Percentiles rank a stretch among this genome's conserved stretches.
Conservation (phyloP, 768 basidiomycete species). For the Inosperma sp. region DNA sequence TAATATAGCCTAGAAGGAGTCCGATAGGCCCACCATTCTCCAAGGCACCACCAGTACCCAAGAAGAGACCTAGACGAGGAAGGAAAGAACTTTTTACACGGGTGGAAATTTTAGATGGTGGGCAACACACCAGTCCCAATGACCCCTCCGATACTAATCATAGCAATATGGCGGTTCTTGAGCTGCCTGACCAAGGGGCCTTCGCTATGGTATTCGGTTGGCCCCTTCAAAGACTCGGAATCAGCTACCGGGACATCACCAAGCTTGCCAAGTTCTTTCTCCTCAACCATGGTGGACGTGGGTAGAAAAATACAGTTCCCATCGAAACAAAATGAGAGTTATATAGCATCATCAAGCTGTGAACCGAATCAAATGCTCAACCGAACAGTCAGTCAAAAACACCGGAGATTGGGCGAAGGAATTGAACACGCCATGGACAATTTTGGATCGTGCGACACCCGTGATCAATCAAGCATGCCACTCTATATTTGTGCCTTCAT, state of each 20-base stretch:
- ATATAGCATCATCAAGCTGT: too few species aligned
- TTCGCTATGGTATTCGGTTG: slow-evolving; percentile 9
- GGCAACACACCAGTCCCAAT: slow-evolving; percentile 48
- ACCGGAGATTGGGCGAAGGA: too few species aligned
- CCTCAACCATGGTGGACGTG: slow-evolving; percentile 12
- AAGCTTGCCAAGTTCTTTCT: slow-evolving; percentile 18
- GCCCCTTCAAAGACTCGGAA: slow-evolving; percentile 14
- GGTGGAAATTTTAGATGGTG: background rate
- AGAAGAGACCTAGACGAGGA: slow-evolving; percentile 50
- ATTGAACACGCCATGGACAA: too few species aligned
- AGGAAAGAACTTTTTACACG: background rate
- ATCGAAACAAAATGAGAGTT: too few species aligned
- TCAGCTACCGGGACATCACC: slow-evolving; percentile 10
- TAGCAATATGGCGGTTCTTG: slow-evolving; percentile 76
- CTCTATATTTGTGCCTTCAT: too few species aligned
- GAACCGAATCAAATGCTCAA: too few species aligned
- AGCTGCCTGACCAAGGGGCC: slow-evolving; percentile 52
- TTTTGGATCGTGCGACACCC: too few species aligned
- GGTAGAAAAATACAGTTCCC: background rate
- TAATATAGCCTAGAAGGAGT: slow-evolving; percentile 64
- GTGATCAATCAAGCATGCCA: too few species aligned
- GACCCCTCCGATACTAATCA: slow-evolving; percentile 73
- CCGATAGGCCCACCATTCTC: slow-evolving; percentile 65
- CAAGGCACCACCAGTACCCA: slow-evolving; percentile 54
- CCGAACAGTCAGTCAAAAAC: too few species aligned